A percentile compares a stretch with the other conserved stretches of the same genome.
These are phyloP conservation scores for Coemansia sp. DNA, from an alignment of 192 early-diverging fungal species.

Conservation along the genomic window DNA sequence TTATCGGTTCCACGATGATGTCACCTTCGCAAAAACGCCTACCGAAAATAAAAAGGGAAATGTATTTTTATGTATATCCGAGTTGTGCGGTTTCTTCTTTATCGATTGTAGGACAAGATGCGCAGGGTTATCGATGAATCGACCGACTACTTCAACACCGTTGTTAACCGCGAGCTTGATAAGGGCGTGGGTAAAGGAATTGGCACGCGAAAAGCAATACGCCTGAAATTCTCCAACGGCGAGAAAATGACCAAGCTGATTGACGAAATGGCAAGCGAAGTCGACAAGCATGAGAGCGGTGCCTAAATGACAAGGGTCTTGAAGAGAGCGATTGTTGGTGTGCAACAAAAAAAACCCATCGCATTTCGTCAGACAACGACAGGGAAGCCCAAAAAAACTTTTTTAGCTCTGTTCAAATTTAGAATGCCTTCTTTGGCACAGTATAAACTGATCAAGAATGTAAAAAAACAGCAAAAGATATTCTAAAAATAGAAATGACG, in stretches of 20 bases:
- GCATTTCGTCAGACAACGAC: too few relatives aligned
- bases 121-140: slow-evolving; percentile 44
- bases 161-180: slow-evolving; percentile 45
- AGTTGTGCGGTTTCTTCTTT: neutral
- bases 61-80: neutral
- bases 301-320: neutral
- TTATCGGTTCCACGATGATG: too few relatives aligned
- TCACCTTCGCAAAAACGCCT: too few relatives aligned
- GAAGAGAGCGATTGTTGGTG: too few relatives aligned
- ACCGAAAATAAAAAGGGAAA: too few relatives aligned
- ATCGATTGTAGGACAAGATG: slow-evolving; percentile 31
- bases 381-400: neutral
- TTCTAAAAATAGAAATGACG: slow-evolving; percentile 3
- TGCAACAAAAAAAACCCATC: neutral
- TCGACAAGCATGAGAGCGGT: slow-evolving; percentile 5
- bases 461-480: neutral
- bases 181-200: slow-evolving; percentile 14
- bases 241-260: slow-evolving; percentile 26
- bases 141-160: slow-evolving; percentile 37
- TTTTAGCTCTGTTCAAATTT: neutral
- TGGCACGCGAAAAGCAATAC: slow-evolving; percentile 19
- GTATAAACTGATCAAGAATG: neutral
- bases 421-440: neutral
- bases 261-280: slow-evolving; percentile 22
- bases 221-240: slow-evolving; percentile 34